Evolutionary conservation across 495 filamentous ascomycete genomes (phyloP).

Genomic region (Niebla homalea): DNA sequence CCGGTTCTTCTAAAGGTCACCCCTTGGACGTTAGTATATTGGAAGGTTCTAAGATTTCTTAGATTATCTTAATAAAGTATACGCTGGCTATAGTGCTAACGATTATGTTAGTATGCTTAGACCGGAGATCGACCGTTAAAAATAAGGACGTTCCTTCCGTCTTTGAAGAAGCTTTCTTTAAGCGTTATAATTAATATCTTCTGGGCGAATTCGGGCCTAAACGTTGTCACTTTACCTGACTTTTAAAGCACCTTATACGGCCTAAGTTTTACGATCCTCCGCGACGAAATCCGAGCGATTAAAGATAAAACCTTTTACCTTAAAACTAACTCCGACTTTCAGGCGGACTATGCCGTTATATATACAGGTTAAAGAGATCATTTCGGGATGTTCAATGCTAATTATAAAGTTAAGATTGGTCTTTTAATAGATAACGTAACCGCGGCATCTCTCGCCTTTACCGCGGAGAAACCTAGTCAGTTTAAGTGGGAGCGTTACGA

Average conservation of each 20-base stretch:
- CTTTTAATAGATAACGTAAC: slow-evolving; percentile 1
- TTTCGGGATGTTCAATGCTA: slow-evolving; percentile 10
- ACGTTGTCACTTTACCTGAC: slow-evolving; percentile 21
- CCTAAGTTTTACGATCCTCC: slow-evolving; percentile 19
- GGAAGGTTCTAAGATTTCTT: not conserved
- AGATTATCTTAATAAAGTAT: not conserved
- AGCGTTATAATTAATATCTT: slow-evolving; percentile 18
- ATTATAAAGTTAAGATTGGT: slow-evolving; percentile 6
- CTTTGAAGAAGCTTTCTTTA: not conserved
- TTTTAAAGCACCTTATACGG: slow-evolving; percentile 27
- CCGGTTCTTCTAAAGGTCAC: slow-evolving; percentile 7
- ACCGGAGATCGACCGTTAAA: slow-evolving; percentile 2
- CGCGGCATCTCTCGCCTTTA: no score
- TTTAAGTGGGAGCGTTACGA: slow-evolving; percentile 17
- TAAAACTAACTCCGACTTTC: not conserved
- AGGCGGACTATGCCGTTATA: slow-evolving; percentile 18
- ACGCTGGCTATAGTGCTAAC: not conserved
- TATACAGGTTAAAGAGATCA: slow-evolving; percentile 22
- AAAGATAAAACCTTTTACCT: slow-evolving; percentile 1
- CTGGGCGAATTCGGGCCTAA: slow-evolving; percentile 27
- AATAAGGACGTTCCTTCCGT: not conserved
- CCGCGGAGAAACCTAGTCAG: no score
- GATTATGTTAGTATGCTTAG: not conserved
- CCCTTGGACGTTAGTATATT: not conserved
- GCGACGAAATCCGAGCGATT: slow-evolving; percentile 8